phyloP scores from a whole-genome alignment of 345 rosid species.

The Theobroma cacao region DNA sequence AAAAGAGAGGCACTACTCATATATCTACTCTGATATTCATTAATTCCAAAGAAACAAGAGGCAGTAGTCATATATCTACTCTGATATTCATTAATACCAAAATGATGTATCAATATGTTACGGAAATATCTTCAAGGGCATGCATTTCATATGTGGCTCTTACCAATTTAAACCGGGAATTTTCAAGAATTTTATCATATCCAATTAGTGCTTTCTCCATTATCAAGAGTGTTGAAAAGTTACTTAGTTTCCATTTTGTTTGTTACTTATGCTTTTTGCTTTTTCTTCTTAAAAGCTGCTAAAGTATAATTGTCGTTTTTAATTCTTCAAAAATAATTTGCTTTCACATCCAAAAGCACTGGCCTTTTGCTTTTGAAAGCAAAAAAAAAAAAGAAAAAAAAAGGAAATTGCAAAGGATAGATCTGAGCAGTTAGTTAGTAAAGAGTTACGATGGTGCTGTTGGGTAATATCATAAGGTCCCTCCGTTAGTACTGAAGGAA shows the following conservation, averaged over 20 bases:
- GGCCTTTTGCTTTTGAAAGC: neutral
- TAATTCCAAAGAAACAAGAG: conserved; percentile 1
- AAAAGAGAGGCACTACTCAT: conserved; percentile 5
- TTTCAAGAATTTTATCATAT: neutral
- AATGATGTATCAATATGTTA: neutral
- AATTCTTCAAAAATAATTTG: neutral
- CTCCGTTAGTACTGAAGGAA: neutral
- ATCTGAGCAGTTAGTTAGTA: neutral
- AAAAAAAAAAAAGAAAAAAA: neutral
- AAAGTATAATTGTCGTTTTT: no score
- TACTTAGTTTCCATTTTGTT: neutral
- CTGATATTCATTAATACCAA: conserved; percentile 7
- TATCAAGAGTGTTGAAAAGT: neutral
- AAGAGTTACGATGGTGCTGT: neutral
- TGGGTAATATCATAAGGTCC: neutral
- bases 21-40: neutral
- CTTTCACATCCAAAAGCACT: neutral
- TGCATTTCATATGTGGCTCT: neutral
- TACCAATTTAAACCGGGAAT: neutral
- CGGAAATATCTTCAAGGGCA: neutral
- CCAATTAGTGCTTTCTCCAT: neutral
- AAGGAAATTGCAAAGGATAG: neutral
- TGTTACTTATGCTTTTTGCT: neutral
- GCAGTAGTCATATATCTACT: conserved; percentile 4
- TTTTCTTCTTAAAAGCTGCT: neutral